Evolutionary conservation across 345 rosid species (phyloP).

Genomic region (Acer saccharum): DNA sequence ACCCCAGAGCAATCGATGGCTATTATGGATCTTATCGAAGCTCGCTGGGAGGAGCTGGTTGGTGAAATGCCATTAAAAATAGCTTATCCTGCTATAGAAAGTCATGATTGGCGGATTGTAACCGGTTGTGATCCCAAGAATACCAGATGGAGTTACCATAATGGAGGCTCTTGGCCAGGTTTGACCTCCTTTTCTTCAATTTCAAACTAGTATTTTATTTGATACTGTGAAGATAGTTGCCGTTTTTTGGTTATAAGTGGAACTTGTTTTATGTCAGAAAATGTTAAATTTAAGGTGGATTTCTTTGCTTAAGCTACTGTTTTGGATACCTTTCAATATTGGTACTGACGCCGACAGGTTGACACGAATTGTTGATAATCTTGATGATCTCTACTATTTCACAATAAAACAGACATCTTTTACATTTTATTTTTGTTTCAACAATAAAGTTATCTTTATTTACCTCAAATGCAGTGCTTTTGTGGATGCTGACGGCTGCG

Average conservation of each 20-base stretch:
- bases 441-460: not conserved
- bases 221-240: not conserved
- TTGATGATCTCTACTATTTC: not conserved
- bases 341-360: not conserved
- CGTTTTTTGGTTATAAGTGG: not conserved
- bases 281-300: not conserved
- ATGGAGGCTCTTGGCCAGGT: constrained; percentile 83
- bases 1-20: constrained; percentile 71
- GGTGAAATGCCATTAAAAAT: constrained; percentile 72
- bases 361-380: not conserved
- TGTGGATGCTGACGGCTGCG: constrained; percentile 47
- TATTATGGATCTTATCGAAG: constrained; percentile 67
- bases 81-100: constrained; percentile 57
- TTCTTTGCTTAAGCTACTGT: not conserved
- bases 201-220: not conserved
- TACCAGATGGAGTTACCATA: constrained; percentile 69
- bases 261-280: not conserved
- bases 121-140: constrained; percentile 72
- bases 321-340: not conserved
- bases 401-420: too few relatives aligned
- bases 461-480: constrained; percentile 28
- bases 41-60: constrained; percentile 66
- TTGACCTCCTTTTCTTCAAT: constrained; percentile 2
- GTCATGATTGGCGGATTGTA: constrained; percentile 60
- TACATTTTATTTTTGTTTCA: too few relatives aligned